Evolutionary conservation across 257 asterid genomes (phyloP), one percentile per base, ranked within the genome.

Genomic region (Solanum chilense): DNA sequence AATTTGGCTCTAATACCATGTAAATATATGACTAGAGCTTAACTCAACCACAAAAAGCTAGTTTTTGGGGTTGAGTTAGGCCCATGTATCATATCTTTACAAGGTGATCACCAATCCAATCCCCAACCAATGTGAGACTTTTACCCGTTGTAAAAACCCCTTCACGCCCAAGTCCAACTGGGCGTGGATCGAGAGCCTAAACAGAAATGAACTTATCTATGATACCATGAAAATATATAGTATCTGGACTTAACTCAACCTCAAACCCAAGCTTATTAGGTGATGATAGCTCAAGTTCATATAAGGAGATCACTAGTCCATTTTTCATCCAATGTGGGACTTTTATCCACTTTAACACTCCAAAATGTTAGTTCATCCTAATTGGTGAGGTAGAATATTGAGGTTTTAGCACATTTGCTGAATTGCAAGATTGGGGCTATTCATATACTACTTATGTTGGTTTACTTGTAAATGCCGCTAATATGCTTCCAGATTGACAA

Each of bases 161-260:
- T 56, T 56, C 66, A 56, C 12, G 12, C 12, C 2, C 0, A 20
- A 12, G 5, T 5, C 1, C 25, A 56, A 56, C 5, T 56, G 25
- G 25, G 66, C 12, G 5, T 56, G 0, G 25, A 20, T 0, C 25
- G 0, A 5, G 25, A 1, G 25, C 64, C 23, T n/a, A 56, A 20
- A 56, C 12, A 20, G 0, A 20, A 56, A 56, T 56, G 5, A 56
- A 3, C 66, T 56, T 7, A 0, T 20, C 25, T 7, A 0, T 56
- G 5, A 56, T 20, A 1, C 66, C 66, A 20, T 56, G 25, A 56
- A 0, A 56, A 20, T 20, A 20, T 56, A 56, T 56, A 20, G 2
- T 12, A 20, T 1, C 0, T 56, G 0, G 66, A 0, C 12, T 11
- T 56, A 20, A 56, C 25, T 56, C 25, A 56, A 0, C 25, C 25